phyloP scores from a whole-genome alignment of 768 basidiomycete genomes.

The Auricularia sp. region DNA sequence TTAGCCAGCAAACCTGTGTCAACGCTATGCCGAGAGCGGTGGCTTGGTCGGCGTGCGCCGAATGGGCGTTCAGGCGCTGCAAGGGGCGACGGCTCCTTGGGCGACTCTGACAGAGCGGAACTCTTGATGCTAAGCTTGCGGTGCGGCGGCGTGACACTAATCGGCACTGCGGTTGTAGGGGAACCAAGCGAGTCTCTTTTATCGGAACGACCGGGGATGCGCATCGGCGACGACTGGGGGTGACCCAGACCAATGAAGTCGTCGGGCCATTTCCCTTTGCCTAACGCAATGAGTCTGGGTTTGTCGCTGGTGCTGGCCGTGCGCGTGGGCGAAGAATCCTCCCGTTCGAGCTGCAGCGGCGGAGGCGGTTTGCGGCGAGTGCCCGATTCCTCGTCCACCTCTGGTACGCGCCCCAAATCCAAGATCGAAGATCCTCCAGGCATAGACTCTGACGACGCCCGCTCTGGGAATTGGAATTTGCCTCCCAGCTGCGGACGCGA shows the following conservation, averaged over 20 bases:
- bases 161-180: neutral
- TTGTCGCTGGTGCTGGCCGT: neutral
- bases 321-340: neutral
- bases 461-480: constrained; percentile 1
- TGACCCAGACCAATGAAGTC: constrained; percentile 35
- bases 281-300: constrained; percentile 37
- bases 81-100: neutral
- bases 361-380: neutral
- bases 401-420: neutral
- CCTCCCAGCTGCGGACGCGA: constrained; percentile 2
- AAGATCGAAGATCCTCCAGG: neutral
- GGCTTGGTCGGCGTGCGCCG: constrained; percentile 44
- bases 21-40: constrained; percentile 55
- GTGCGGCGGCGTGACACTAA: neutral
- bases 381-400: neutral
- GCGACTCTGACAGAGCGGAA: neutral
- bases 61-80: constrained; percentile 25
- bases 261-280: constrained; percentile 78
- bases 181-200: neutral
- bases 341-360: neutral
- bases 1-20: constrained; percentile 45
- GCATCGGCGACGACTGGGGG: neutral
- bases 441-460: constrained; percentile 15
- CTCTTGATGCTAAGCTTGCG: constrained; percentile 1
- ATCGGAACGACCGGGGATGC: neutral